Evolutionary conservation across 2,329 filamentous ascomycete genomes (phyloP).

Genomic region (Dichotomopilus funicola): DNA sequence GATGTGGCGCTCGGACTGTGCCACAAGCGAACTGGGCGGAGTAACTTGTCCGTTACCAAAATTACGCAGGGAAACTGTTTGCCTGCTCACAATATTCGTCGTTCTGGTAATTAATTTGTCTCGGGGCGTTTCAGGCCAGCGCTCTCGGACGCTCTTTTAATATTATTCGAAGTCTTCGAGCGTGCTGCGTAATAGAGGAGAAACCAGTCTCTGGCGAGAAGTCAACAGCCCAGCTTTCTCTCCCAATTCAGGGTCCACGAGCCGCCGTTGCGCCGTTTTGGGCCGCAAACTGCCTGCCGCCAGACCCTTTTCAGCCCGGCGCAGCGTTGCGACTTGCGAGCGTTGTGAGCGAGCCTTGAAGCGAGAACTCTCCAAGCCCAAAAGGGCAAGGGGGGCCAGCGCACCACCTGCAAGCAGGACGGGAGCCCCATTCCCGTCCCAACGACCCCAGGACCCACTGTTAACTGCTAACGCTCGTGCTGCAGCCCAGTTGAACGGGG

Average conservation of each 20-base stretch:
- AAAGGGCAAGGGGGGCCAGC: conserved; percentile 16
- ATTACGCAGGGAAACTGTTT: too few species aligned
- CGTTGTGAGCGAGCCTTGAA: neutral
- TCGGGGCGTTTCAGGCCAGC: neutral
- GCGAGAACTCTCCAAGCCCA: conserved; percentile 12
- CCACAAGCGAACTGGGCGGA: neutral
- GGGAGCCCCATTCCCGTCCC: too few species aligned
- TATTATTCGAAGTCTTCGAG: too few species aligned
- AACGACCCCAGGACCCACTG: too few species aligned
- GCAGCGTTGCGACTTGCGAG: neutral
- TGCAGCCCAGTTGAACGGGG: too few species aligned
- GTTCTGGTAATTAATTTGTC: neutral
- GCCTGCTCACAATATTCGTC: too few species aligned
- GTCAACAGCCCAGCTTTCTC: too few species aligned
- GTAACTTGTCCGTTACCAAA: neutral
- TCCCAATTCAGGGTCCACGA: too few species aligned
- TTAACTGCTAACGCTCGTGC: too few species aligned
- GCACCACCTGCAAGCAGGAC: neutral
- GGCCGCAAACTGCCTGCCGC: conserved; percentile 3
- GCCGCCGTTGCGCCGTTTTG: neutral
- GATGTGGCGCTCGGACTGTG: neutral
- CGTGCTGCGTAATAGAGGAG: too few species aligned
- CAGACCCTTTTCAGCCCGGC: conserved; percentile 1
- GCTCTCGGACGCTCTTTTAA: neutral
- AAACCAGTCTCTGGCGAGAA: too few species aligned